Evolutionary conservation across 139 green algal genomes (phyloP).

Genomic region (Deuterostichococcus epilithicus): DNA sequence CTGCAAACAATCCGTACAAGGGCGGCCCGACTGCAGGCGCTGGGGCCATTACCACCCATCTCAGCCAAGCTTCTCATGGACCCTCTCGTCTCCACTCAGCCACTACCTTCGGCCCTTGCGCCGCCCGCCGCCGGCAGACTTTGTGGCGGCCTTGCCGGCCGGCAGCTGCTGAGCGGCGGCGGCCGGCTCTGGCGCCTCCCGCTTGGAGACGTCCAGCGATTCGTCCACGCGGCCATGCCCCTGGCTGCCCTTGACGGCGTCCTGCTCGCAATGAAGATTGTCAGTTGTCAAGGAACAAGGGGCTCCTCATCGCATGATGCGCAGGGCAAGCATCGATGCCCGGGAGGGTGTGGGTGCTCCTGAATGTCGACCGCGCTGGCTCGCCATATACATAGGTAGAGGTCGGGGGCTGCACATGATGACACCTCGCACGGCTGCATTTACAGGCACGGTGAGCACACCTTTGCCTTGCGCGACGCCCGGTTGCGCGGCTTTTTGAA

Average conservation of each 20-base stretch:
- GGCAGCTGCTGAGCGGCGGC: background rate
- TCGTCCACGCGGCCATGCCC: conserved; percentile 55
- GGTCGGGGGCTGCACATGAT: too few species aligned
- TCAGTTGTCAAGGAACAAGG: too few species aligned
- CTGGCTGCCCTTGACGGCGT: conserved; percentile 71
- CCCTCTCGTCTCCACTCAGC: too few species aligned
- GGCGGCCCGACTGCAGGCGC: too few species aligned
- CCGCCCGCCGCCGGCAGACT: background rate
- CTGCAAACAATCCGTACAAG: too few species aligned
- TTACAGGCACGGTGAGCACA: background rate
- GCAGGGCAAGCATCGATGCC: too few species aligned
- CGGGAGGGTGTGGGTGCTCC: too few species aligned
- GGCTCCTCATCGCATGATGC: too few species aligned
- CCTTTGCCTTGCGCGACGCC: conserved; percentile 28
- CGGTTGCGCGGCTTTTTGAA: conserved; percentile 68
- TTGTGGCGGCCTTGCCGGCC: conserved; percentile 1
- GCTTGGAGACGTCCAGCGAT: conserved; percentile 34
- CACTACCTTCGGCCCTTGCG: background rate
- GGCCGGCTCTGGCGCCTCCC: background rate
- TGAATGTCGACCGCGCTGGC: too few species aligned
- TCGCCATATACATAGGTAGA: too few species aligned
- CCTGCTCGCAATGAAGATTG: conserved; percentile 15
- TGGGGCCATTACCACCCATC: too few species aligned
- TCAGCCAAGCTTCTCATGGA: background rate
- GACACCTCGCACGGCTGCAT: too few species aligned